Conservation (phyloP, 495 filamentous ascomycete genomes). For the Bacidia rubella region DNA sequence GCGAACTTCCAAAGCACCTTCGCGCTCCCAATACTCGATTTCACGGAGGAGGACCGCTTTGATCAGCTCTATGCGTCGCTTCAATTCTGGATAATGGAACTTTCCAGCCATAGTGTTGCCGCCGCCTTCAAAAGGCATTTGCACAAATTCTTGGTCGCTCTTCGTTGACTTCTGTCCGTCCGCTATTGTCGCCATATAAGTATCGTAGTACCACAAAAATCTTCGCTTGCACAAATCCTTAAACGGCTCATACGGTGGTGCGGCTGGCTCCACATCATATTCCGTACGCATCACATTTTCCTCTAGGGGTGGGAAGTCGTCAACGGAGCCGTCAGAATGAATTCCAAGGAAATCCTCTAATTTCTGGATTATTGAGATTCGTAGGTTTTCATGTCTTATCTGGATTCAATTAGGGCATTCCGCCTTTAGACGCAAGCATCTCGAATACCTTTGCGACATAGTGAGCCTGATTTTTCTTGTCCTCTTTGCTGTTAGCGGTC, state of each 20-base stretch:
- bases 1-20: conserved; percentile 48
- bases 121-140: conserved; percentile 72
- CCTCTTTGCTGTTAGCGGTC: conserved; percentile 46
- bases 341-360: conserved; percentile 70
- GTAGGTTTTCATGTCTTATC: conserved; percentile 85
- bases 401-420: conserved; percentile 18
- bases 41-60: conserved; percentile 58
- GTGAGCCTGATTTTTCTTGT: conserved; percentile 62
- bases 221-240: conserved; percentile 80
- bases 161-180: conserved; percentile 39
- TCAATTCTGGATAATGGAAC: conserved; percentile 71
- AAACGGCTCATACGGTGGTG: conserved; percentile 64
- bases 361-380: conserved; percentile 73
- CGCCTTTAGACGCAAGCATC: not conserved
- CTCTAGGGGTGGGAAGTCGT: conserved; percentile 21
- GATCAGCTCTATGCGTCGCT: conserved; percentile 50
- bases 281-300: conserved; percentile 17
- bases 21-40: conserved; percentile 51
- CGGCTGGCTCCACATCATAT: conserved; percentile 35
- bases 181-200: conserved; percentile 59
- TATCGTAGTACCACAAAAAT: conserved; percentile 92
- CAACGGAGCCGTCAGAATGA: conserved; percentile 33
- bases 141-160: conserved; percentile 47
- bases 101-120: conserved; percentile 78
- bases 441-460: conserved; percentile 72